These are phyloP conservation scores for Aspergillus leporis DNA, from an alignment of 495 filamentous ascomycete species.

Conservation along the genomic window DNA sequence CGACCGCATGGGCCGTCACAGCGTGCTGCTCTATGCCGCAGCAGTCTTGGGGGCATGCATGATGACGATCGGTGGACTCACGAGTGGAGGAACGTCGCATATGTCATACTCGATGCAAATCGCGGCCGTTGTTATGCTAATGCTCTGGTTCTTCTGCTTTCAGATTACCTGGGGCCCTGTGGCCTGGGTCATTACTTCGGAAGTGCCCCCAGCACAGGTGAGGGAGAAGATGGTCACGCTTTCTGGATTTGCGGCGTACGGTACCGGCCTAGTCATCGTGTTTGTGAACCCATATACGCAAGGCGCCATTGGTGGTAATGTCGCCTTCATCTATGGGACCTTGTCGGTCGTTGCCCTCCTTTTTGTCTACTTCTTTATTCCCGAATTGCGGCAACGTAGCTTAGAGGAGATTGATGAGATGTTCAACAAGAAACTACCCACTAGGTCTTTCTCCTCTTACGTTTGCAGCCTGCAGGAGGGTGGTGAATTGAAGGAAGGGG, in stretches of 20 bases:
- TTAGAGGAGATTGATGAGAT: conserved; percentile 5
- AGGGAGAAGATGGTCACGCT: neutral
- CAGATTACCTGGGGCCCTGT: neutral
- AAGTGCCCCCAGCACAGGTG: neutral
- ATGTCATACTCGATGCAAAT: neutral
- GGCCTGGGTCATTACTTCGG: neutral
- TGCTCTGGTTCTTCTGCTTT: conserved; percentile 1
- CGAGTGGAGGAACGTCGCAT: neutral
- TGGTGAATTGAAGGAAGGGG: neutral
- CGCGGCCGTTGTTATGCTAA: neutral
- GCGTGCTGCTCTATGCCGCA: neutral
- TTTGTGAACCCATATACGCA: conserved; percentile 26
- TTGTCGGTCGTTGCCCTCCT: conserved; percentile 48
- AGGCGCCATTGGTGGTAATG: conserved; percentile 13
- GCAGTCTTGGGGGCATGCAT: neutral
- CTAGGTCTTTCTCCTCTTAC: neutral
- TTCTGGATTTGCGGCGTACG: neutral
- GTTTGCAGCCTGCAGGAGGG: neutral
- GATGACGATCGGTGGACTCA: neutral
- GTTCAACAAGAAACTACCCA: neutral
- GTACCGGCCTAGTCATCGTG: neutral
- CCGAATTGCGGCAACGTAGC: conserved; percentile 47
- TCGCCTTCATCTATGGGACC: conserved; percentile 41
- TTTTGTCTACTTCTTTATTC: conserved; percentile 46
- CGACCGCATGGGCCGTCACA: neutral